These are phyloP conservation scores for Alternaria hordeiaustralica DNA, from an alignment of 2,329 filamentous ascomycete genomes.

Conservation along the genomic window DNA sequence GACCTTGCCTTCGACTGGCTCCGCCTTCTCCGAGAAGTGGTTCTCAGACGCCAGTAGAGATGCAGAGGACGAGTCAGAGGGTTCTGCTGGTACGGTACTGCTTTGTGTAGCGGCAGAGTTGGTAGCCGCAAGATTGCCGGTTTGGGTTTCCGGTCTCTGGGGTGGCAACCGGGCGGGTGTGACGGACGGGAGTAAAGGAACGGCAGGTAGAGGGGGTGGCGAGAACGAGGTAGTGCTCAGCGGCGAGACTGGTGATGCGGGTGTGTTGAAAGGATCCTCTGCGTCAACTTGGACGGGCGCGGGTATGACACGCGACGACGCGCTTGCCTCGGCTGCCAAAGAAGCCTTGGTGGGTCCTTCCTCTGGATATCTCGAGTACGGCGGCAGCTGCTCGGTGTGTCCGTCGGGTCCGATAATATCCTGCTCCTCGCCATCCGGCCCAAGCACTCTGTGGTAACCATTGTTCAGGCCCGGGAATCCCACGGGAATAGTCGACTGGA, in stretches of 20 bases:
- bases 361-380: slow-evolving; percentile 89
- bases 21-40: slow-evolving; percentile 38
- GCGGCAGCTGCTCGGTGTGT: slow-evolving; percentile 88
- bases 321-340: slow-evolving; percentile 45
- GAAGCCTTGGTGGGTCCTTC: slow-evolving; percentile 68
- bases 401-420: slow-evolving; percentile 88
- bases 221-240: slow-evolving; percentile 27
- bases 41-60: slow-evolving; percentile 34
- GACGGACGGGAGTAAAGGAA: slow-evolving; percentile 31
- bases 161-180: slow-evolving; percentile 38
- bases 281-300: slow-evolving; percentile 25
- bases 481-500: slow-evolving; percentile 63
- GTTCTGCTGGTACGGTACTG: slow-evolving; percentile 29
- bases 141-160: slow-evolving; percentile 42
- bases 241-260: slow-evolving; percentile 33
- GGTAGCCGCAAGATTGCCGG: slow-evolving; percentile 27
- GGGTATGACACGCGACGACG: slow-evolving; percentile 39
- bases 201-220: slow-evolving; percentile 23
- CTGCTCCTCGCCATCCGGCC: slow-evolving; percentile 84
- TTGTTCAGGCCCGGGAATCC: slow-evolving; percentile 75
- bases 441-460: slow-evolving; percentile 74
- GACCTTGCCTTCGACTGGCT: slow-evolving; percentile 25
- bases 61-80: slow-evolving; percentile 37
- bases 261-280: slow-evolving; percentile 37
- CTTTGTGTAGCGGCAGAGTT: slow-evolving; percentile 17